phyloP scores from a whole-genome alignment of 2,329 filamentous ascomycete species.

The Cadophora sp. region DNA sequence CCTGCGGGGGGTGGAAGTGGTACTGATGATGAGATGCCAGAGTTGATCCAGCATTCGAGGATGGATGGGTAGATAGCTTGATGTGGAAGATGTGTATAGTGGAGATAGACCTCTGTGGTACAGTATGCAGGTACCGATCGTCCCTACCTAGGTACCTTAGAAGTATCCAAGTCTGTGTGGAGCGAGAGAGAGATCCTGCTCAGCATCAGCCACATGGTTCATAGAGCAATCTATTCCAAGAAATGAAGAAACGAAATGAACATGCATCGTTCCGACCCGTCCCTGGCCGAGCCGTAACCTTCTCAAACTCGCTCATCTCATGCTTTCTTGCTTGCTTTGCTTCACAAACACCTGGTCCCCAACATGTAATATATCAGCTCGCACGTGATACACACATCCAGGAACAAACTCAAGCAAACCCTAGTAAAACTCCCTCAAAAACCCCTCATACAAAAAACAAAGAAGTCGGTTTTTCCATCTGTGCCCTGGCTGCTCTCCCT shows the following conservation, averaged over 20 bases:
- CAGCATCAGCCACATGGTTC: constrained; percentile 4
- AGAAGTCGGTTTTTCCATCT: background rate
- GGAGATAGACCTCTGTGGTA: background rate
- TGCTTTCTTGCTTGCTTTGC: too few species aligned
- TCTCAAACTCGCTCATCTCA: constrained; percentile 13
- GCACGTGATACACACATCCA: background rate
- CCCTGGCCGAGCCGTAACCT: background rate
- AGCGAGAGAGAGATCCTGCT: background rate
- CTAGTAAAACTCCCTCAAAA: background rate
- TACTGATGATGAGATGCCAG: constrained; percentile 30
- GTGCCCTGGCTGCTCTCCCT: background rate
- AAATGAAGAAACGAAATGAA: background rate
- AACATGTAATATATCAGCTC: background rate
- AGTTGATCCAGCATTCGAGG: constrained; percentile 12
- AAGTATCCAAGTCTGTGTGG: too few species aligned
- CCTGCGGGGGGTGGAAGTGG: constrained; percentile 10
- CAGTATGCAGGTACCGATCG: background rate
- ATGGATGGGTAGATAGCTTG: background rate
- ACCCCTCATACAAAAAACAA: background rate
- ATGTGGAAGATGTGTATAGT: background rate
- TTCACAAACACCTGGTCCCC: background rate
- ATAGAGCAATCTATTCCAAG: background rate
- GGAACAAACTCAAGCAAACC: background rate
- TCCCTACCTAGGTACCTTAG: too few species aligned
- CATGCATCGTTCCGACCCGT: constrained; percentile 10